phyloP scores from a whole-genome alignment of 202 grass and related monocot species.

The Panicum hallii region DNA sequence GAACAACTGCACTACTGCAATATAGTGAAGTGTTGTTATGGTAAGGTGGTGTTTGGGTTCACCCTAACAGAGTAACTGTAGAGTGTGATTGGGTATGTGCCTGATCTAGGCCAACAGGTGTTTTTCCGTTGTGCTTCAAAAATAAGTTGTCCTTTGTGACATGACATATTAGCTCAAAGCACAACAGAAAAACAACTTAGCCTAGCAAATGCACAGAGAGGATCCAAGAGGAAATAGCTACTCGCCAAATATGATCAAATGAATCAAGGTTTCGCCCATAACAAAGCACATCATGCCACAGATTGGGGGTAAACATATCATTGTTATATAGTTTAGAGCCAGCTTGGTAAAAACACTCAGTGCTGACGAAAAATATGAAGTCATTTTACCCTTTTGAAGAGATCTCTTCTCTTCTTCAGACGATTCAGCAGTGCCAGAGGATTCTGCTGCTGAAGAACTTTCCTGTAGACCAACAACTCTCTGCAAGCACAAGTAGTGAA shows the following conservation, averaged over 20 bases:
- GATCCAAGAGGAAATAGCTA: slow-evolving; percentile 6
- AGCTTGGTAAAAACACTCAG: slow-evolving; percentile 33
- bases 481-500: slow-evolving; percentile 52
- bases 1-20: slow-evolving; percentile 21
- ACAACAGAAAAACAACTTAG: slow-evolving; percentile 32
- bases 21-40: slow-evolving; percentile 10
- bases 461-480: slow-evolving; percentile 57
- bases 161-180: slow-evolving; percentile 17
- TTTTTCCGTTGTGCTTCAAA: too few species aligned
- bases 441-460: slow-evolving; percentile 50
- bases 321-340: slow-evolving; percentile 4
- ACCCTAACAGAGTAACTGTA: slow-evolving; percentile 31
- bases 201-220: slow-evolving; percentile 10
- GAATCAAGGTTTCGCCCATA: slow-evolving; percentile 16
- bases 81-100: slow-evolving; percentile 20
- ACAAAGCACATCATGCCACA: background rate
- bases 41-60: slow-evolving; percentile 13
- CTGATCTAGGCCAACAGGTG: background rate
- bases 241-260: slow-evolving; percentile 16
- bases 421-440: slow-evolving; percentile 48
- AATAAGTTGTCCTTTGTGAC: background rate
- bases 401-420: slow-evolving; percentile 61
- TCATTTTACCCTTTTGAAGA: slow-evolving; percentile 71
- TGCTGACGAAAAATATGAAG: background rate
- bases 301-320: background rate